Conservation (phyloP, 805 yeast genomes). For the Zygoascus biomembranicola region DNA sequence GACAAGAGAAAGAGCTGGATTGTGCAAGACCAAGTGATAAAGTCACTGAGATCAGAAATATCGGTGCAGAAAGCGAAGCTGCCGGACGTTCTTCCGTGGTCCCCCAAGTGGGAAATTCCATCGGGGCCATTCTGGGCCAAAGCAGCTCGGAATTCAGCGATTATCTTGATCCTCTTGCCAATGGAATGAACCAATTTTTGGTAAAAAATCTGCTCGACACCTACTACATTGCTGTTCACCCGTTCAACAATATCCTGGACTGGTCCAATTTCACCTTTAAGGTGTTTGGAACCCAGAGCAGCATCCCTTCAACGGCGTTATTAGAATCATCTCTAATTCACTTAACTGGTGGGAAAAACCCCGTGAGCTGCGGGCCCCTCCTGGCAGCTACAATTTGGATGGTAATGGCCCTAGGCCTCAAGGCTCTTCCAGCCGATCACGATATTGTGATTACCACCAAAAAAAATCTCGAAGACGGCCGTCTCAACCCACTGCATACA, state of each 20-base stretch:
- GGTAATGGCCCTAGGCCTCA: not conserved
- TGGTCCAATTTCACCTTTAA: not conserved
- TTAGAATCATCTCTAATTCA: not conserved
- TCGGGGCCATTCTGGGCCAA: not conserved
- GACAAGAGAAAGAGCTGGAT: not conserved
- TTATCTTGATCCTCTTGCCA: not conserved
- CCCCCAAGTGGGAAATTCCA: not conserved
- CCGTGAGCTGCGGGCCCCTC: not conserved
- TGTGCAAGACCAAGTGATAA: not conserved
- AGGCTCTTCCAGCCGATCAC: not conserved
- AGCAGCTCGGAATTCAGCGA: not conserved
- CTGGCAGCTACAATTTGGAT: not conserved
- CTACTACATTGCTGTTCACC: not conserved
- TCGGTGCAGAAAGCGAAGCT: not conserved
- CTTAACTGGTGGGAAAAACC: not conserved
- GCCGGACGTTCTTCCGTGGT: not conserved
- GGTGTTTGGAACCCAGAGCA: not conserved
- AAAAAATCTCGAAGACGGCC: not conserved
- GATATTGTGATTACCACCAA: not conserved
- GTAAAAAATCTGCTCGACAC: not conserved
- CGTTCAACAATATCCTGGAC: not conserved
- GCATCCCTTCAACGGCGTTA: not conserved
- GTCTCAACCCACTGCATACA: not conserved
- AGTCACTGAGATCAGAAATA: not conserved
- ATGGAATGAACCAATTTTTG: not conserved